Percentiles rank a stretch among this genome's conserved stretches.
Evolutionary conservation across 192 early-diverging fungal species (phyloP).

Genomic region (Rhizophagus sp.): DNA sequence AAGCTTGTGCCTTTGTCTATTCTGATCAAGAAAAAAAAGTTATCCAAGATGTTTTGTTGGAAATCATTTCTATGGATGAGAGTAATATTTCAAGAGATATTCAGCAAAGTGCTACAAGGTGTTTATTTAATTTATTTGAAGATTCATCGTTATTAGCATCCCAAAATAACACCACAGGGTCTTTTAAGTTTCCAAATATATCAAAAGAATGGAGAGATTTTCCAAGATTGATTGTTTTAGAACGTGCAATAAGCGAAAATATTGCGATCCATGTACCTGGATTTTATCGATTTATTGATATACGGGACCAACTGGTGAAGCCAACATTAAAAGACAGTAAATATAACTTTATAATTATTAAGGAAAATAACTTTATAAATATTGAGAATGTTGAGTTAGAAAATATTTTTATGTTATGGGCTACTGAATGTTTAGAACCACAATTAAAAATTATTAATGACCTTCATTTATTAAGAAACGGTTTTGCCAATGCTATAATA

Average conservation of each 20-base stretch:
- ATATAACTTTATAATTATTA: too few relatives aligned
- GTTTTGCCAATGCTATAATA: background rate
- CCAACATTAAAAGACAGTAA: background rate
- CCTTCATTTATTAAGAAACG: background rate
- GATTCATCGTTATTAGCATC: background rate
- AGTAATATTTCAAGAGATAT: background rate
- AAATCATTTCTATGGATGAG: conserved; percentile 13
- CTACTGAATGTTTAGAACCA: too few relatives aligned
- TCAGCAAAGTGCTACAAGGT: background rate
- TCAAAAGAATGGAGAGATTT: background rate
- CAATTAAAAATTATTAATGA: too few relatives aligned
- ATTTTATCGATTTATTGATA: conserved; percentile 30
- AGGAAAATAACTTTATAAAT: background rate
- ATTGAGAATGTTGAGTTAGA: background rate
- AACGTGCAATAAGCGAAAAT: conserved; percentile 28
- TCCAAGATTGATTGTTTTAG: conserved; percentile 23
- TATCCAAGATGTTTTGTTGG: conserved; percentile 18
- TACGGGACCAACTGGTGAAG: conserved; percentile 11
- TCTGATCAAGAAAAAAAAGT: conserved; percentile 13
- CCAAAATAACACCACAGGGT: background rate
- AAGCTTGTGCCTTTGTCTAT: conserved; percentile 26
- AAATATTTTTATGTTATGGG: background rate
- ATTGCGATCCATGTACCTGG: conserved; percentile 32
- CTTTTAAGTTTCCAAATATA: background rate
- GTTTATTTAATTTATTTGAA: too few relatives aligned